Percentiles rank a stretch among this genome's conserved stretches.
phyloP scores from a whole-genome alignment of 106 monocot genomes.

The Allium cepa region DNA sequence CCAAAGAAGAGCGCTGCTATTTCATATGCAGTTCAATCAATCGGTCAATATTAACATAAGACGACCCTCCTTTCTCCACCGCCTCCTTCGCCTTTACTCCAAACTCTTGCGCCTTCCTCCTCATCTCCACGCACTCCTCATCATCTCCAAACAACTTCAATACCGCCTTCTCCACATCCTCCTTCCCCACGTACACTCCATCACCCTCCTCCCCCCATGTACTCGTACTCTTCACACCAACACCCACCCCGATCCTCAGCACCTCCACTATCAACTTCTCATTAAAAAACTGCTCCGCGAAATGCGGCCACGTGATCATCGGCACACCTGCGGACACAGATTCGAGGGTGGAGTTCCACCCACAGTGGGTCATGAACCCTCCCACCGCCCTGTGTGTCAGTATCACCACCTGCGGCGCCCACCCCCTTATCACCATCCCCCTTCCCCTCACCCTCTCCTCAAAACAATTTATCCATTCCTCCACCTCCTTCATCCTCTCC shows the following conservation, averaged over 20 bases:
- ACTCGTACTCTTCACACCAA: background rate
- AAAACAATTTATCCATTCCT: slow-evolving; percentile 4
- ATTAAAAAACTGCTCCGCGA: slow-evolving; percentile 20
- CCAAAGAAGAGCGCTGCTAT: too few relatives aligned
- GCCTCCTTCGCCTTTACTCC: slow-evolving; percentile 9
- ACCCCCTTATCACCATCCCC: slow-evolving; percentile 9
- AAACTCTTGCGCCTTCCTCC: slow-evolving; percentile 2
- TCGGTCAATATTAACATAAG: background rate
- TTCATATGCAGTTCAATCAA: slow-evolving; percentile 13
- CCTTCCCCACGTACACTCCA: slow-evolving; percentile 1
- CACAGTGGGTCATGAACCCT: slow-evolving; percentile 20
- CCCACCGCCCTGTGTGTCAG: slow-evolving; percentile 22
- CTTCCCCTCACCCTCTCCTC: slow-evolving; percentile 9
- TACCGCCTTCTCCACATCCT: slow-evolving; percentile 3
- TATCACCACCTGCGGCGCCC: slow-evolving; percentile 16
- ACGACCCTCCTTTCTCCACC: slow-evolving; percentile 16
- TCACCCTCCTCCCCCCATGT: background rate
- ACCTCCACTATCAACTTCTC: slow-evolving; percentile 17
- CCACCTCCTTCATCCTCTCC: slow-evolving; percentile 16
- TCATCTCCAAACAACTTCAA: background rate
- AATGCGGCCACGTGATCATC: slow-evolving; percentile 22
- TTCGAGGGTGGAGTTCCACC: slow-evolving; percentile 14
- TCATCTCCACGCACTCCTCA: slow-evolving; percentile 3
- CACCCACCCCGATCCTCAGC: slow-evolving; percentile 9
- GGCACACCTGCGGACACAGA: slow-evolving; percentile 5